Percentiles rank a stretch among this genome's conserved stretches.
phyloP scores from a whole-genome alignment of 352 stramenopile species.

The Aphanomyces cochlioides region DNA sequence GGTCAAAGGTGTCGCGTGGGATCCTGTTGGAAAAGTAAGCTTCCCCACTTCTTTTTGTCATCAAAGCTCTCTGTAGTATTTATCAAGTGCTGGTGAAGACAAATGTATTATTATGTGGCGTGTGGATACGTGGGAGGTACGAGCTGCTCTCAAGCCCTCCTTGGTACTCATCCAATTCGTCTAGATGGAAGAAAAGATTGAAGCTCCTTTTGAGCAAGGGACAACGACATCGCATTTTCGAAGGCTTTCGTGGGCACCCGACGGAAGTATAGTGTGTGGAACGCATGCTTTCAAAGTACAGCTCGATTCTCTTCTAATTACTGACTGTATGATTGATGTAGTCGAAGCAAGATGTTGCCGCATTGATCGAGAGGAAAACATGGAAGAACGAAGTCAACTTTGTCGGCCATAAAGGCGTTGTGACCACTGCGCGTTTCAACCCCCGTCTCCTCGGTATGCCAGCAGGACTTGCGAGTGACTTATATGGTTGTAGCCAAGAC shows the following conservation, averaged over 20 bases:
- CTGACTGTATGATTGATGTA: background rate
- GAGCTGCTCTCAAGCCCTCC: background rate
- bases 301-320: background rate
- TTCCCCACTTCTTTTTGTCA: background rate
- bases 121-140: conserved; percentile 71
- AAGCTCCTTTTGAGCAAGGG: conserved; percentile 60
- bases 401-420: conserved; percentile 72
- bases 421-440: conserved; percentile 81
- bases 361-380: conserved; percentile 64
- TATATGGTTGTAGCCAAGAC: conserved; percentile 41
- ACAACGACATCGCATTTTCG: conserved; percentile 81
- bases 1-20: conserved; percentile 85
- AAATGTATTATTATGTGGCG: conserved; percentile 83
- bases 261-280: conserved; percentile 71
- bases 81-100: conserved; percentile 83
- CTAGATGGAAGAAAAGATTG: conserved; percentile 24
- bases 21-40: conserved; percentile 74
- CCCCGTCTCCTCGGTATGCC: conserved; percentile 61
- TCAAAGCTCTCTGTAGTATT: conserved; percentile 43
- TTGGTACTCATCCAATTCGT: background rate
- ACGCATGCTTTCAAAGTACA: conserved; percentile 69
- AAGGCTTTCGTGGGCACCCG: conserved; percentile 77
- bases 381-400: conserved; percentile 86
- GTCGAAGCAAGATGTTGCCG: conserved; percentile 84
- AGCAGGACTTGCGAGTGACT: background rate